A percentile compares a stretch with the other conserved stretches of the same genome.
Evolutionary conservation across 2,329 filamentous ascomycete species (phyloP).

Genomic region (Calycina herbarum): DNA sequence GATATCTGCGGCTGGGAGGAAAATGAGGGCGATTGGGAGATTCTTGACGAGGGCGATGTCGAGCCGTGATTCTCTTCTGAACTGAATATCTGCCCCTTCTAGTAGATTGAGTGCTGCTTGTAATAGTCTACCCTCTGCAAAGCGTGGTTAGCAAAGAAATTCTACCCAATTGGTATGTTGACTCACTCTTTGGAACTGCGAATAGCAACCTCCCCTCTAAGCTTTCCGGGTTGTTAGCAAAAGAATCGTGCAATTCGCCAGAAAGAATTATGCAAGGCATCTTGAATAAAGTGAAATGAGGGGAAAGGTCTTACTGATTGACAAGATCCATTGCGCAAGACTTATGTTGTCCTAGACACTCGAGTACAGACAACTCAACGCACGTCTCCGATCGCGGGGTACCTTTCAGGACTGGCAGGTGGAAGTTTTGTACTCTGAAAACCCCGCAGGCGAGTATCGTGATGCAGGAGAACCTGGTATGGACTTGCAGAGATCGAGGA

Average conservation of each 20-base stretch:
- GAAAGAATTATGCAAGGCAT: slow-evolving; percentile 20
- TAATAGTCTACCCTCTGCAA: slow-evolving; percentile 85
- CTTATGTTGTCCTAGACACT: background rate
- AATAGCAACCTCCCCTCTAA: slow-evolving; percentile 92
- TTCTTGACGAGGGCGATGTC: slow-evolving; percentile 99
- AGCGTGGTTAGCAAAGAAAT: slow-evolving; percentile 16
- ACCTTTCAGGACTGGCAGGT: slow-evolving; percentile 9
- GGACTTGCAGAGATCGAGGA: background rate
- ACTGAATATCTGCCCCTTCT: slow-evolving; percentile 92
- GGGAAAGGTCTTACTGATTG: slow-evolving; percentile 50
- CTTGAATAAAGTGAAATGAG: slow-evolving; percentile 9
- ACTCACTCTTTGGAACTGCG: slow-evolving; percentile 96
- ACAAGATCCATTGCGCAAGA: slow-evolving; percentile 55
- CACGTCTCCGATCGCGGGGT: slow-evolving; percentile 17
- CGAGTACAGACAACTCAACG: background rate
- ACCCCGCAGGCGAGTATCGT: slow-evolving; percentile 4
- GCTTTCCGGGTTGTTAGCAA: slow-evolving; percentile 52
- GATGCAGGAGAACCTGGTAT: slow-evolving; percentile 10
- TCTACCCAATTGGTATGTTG: slow-evolving; percentile 13
- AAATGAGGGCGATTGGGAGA: slow-evolving; percentile 89
- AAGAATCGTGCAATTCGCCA: slow-evolving; percentile 50
- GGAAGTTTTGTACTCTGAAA: background rate
- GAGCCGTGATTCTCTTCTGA: slow-evolving; percentile 89
- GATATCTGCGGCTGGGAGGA: slow-evolving; percentile 95
- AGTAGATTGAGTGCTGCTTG: slow-evolving; percentile 86